These are phyloP conservation scores for Oehlia diaphana DNA, from an alignment of 192 early-diverging fungal genomes.

Conservation along the genomic window DNA sequence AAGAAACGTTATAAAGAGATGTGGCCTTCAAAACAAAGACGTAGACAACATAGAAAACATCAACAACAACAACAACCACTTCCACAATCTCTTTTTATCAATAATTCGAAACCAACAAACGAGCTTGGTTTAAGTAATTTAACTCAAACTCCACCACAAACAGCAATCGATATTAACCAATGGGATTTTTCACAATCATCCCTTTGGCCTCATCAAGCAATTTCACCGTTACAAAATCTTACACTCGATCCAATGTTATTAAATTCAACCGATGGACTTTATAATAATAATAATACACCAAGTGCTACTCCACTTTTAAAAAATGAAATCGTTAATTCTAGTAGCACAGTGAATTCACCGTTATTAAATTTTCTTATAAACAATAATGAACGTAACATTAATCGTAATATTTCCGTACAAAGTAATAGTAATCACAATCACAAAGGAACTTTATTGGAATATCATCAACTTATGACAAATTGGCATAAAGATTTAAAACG, in stretches of 20 bases:
- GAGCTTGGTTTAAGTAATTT: not conserved
- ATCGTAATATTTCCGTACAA: not conserved
- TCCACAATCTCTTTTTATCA: not conserved
- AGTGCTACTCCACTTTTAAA: not conserved
- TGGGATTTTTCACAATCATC: not conserved
- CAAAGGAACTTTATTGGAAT: not conserved
- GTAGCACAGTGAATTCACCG: not conserved
- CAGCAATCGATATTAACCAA: not conserved
- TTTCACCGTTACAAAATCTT: not conserved
- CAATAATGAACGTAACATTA: not conserved
- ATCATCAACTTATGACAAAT: constrained; percentile 1
- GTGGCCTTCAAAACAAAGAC: constrained; percentile 16
- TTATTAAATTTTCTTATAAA: not conserved
- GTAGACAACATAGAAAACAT: constrained; percentile 9
- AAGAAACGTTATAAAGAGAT: constrained; percentile 20
- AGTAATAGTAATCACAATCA: too few relatives aligned
- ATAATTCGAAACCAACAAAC: not conserved
- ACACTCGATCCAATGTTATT: not conserved
- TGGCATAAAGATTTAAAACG: constrained; percentile 11
- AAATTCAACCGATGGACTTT: not conserved
- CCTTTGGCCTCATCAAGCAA: not conserved
- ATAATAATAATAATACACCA: not conserved
- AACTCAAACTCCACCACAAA: not conserved
- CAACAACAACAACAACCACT: not conserved
- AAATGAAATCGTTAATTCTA: not conserved